Conservation (phyloP, 2,329 filamentous ascomycete species). For the Monosporascus ibericus region DNA sequence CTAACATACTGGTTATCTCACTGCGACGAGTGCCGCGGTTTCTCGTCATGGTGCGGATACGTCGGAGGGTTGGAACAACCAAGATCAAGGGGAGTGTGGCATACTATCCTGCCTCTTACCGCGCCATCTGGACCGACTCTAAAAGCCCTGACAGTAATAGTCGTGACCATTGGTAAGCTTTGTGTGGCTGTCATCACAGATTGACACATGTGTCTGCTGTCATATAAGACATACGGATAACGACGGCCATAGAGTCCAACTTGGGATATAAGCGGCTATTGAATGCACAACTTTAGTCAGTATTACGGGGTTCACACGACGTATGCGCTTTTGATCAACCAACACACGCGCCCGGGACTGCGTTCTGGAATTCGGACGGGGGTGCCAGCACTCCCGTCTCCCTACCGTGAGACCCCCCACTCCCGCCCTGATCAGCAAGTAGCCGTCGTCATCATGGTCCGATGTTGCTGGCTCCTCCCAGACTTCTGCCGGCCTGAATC, state of each 20-base stretch:
- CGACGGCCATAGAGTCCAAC: not conserved
- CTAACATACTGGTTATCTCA: not conserved
- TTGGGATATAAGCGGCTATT: not conserved
- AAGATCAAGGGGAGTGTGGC: not conserved
- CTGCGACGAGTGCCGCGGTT: not conserved
- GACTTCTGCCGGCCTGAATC: not conserved
- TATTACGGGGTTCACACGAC: not conserved
- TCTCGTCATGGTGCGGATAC: not conserved
- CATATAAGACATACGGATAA: not conserved
- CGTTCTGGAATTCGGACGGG: not conserved
- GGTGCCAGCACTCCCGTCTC: not conserved
- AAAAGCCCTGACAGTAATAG: not conserved
- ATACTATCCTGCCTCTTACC: not conserved
- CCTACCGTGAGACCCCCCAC: not conserved
- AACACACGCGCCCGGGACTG: not conserved
- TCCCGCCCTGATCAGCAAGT: not conserved
- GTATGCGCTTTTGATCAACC: not conserved
- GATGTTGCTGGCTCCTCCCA: not conserved
- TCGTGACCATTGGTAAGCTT: not conserved
- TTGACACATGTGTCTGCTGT: not conserved
- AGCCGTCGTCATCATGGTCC: not conserved
- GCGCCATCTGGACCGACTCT: not conserved
- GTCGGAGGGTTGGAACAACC: not conserved
- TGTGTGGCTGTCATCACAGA: not conserved
- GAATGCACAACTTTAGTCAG: not conserved